phyloP scores from a whole-genome alignment of 2,329 filamentous ascomycete genomes.

The Metarhizium guizhouense region DNA sequence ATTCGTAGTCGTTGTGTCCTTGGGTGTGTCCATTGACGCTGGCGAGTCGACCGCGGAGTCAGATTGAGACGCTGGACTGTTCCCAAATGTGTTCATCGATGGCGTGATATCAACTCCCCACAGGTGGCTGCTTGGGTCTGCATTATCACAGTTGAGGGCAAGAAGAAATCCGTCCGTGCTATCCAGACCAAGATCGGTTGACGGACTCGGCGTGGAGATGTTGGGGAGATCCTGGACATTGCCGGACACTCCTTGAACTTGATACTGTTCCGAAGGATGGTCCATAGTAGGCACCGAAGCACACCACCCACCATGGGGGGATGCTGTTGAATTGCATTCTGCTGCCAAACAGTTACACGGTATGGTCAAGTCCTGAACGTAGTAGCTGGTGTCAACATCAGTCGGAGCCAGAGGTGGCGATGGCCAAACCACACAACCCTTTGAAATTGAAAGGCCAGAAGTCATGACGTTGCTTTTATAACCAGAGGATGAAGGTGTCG shows the following conservation, averaged over 20 bases:
- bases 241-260: neutral
- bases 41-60: conserved; percentile 6
- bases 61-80: conserved; percentile 2
- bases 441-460: conserved; percentile 8
- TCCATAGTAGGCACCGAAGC: neutral
- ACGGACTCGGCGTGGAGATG: neutral
- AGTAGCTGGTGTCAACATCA: conserved; percentile 2
- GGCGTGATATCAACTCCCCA: neutral
- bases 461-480: conserved; percentile 7
- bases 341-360: neutral
- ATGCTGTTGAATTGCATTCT: neutral
- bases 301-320: conserved; percentile 2
- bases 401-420: conserved; percentile 23
- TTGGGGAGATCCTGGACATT: neutral
- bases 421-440: conserved; percentile 18
- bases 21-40: conserved; percentile 5
- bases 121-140: neutral
- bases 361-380: neutral
- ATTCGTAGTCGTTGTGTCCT: neutral
- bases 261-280: neutral
- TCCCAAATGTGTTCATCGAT: conserved; percentile 8
- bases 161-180: neutral
- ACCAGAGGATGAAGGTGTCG: conserved; percentile 13
- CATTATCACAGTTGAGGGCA: neutral
- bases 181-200: neutral